phyloP scores from a whole-genome alignment of 768 basidiomycete species.

The Tricholoma matsutake region DNA sequence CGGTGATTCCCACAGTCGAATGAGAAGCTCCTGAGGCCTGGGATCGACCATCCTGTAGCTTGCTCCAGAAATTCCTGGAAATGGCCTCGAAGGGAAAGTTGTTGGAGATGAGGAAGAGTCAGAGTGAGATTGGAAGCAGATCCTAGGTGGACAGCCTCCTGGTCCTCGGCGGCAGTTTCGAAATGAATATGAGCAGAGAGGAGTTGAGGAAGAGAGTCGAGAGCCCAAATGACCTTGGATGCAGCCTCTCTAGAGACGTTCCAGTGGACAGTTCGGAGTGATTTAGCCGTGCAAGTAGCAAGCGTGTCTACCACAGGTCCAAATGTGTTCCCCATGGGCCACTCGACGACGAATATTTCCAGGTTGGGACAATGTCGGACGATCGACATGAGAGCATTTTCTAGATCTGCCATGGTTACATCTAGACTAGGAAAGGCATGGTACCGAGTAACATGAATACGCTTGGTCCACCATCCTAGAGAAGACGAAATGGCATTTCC shows the following conservation, averaged over 20 bases:
- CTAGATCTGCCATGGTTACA: slow-evolving; percentile 45
- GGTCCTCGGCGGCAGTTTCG: slow-evolving; percentile 29
- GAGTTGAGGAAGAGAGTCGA: slow-evolving; percentile 58
- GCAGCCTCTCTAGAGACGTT: slow-evolving; percentile 52
- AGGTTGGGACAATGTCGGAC: slow-evolving; percentile 69
- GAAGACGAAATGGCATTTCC: slow-evolving; percentile 40
- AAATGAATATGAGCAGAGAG: slow-evolving; percentile 58
- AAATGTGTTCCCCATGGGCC: slow-evolving; percentile 58
- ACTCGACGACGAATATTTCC: slow-evolving; percentile 68
- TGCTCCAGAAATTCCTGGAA: slow-evolving; percentile 69
- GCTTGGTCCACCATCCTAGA: slow-evolving; percentile 67
- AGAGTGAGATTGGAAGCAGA: slow-evolving; percentile 57
- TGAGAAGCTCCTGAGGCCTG: slow-evolving; percentile 53
- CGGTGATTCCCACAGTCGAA: slow-evolving; percentile 48
- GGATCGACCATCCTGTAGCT: slow-evolving; percentile 62
- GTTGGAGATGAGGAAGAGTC: slow-evolving; percentile 51
- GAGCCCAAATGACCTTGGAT: slow-evolving; percentile 69
- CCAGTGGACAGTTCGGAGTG: slow-evolving; percentile 61
- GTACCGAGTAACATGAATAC: slow-evolving; percentile 67
- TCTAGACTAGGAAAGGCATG: slow-evolving; percentile 33
- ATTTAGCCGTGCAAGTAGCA: slow-evolving; percentile 43
- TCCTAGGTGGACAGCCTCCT: slow-evolving; percentile 52
- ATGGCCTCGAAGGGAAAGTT: slow-evolving; percentile 60
- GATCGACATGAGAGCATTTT: slow-evolving; percentile 53
- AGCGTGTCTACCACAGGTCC: slow-evolving; percentile 65